These are phyloP conservation scores for Apostasia shenzhenica DNA, from an alignment of 106 monocot species.

Conservation along the genomic window DNA sequence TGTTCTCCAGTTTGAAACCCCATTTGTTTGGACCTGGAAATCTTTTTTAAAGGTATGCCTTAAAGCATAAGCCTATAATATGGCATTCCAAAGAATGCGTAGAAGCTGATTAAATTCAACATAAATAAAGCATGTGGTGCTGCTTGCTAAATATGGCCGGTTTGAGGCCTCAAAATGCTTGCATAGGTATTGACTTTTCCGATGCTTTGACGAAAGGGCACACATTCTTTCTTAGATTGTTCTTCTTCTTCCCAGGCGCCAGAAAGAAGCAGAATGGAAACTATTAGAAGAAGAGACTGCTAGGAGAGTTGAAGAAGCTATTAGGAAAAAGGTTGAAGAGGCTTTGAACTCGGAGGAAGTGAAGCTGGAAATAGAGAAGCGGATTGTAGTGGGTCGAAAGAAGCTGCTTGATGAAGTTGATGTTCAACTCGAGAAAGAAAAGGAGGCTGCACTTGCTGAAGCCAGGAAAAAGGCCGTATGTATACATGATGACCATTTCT, in stretches of 20 bases:
- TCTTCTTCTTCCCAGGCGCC: conserved; percentile 48
- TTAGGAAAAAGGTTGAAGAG: conserved; percentile 87
- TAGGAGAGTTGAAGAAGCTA: conserved; percentile 87
- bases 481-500: not conserved
- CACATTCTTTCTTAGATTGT: conserved; percentile 22
- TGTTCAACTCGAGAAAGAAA: conserved; percentile 84
- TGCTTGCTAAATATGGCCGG: conserved; percentile 23
- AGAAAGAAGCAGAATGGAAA: conserved; percentile 85
- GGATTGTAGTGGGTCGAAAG: conserved; percentile 81
- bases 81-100: conserved; percentile 20
- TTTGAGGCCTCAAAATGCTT: conserved; percentile 19
- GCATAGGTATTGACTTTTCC: not conserved
- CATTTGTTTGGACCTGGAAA: conserved; percentile 84
- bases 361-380: conserved; percentile 65
- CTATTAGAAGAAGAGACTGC: conserved; percentile 97
- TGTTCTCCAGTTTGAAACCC: conserved; percentile 84
- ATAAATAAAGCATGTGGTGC: conserved; percentile 27
- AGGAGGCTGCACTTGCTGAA: conserved; percentile 73
- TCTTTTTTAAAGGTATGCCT: conserved; percentile 97
- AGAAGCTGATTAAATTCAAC: conserved; percentile 18
- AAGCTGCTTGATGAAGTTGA: conserved; percentile 73
- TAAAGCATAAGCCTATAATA: conserved; percentile 64
- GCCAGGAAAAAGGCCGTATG: conserved; percentile 73
- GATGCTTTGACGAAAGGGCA: conserved; percentile 5
- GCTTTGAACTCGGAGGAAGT: conserved; percentile 82